Base-by-base conservation (phyloP, 2,329 filamentous ascomycete species). In the Monosporascus sp. region DNA sequence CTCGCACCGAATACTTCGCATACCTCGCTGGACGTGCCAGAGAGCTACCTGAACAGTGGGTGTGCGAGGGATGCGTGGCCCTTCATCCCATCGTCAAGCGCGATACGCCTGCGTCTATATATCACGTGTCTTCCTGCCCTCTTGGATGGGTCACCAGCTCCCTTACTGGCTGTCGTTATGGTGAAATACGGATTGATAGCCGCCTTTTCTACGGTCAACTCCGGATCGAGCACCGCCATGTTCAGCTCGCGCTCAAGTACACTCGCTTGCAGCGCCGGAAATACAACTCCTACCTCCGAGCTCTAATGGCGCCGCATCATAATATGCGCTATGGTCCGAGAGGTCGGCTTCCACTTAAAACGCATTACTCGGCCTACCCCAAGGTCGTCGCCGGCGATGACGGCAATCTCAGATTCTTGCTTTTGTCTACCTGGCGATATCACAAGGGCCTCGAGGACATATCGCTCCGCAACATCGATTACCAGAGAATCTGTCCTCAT, bases 221-320 rank as follows among this genome's bases (percentile, higher is more conserved):
- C 47, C 37, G 9, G 2, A 14, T 51, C 22, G 48, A 55, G 3
- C 45, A 57, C 43, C 50, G 28, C 18, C 55, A 57, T n/a, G 17
- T 55, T 26, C 53, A 55, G 47, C 53, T 57, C 17, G 49, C 55
- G n/a, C 47, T 57, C 20, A 57, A 55, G 43, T 53, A 53, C 37
- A 47, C 49, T 35, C 55, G 55, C 15, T 26, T 57, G 24, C n/a
- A 22, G 31, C 7, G 8, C 6, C 28, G 3, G 11, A 20, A 37
- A 5, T 50, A 51, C 46, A 24, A 28, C 9, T 3, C 14, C 6
- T 53, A 57, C 45, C 49, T 50, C 37, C 11, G 38, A n/a, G 22
- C 9, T 2, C 45, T 57, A 6, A 18, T 55, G 22, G 47, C 40
- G 22, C 41, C 49, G 18, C 18, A 55, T 20, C 18, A 31, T 24